phyloP scores from a whole-genome alignment of 768 basidiomycete species.

The Lactarius trivialis region DNA sequence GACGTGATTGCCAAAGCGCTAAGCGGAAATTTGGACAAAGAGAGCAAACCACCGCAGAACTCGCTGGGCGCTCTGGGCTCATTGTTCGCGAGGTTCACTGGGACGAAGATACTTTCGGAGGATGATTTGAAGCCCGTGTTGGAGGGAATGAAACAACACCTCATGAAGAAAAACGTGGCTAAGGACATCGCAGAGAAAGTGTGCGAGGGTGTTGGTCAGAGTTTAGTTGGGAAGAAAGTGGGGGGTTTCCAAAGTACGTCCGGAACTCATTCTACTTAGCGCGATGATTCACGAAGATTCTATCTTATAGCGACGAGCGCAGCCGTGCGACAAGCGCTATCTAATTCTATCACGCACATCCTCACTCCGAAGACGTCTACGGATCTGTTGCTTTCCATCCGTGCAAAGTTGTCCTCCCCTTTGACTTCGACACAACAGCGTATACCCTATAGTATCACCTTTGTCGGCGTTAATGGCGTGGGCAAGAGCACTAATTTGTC shows the following conservation, averaged over 20 bases:
- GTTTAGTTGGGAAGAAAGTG: conserved; percentile 84
- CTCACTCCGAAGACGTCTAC: conserved; percentile 96
- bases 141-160: conserved; percentile 92
- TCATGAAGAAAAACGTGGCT: conserved; percentile 99
- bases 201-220: conserved; percentile 89
- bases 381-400: conserved; percentile 90
- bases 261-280: not conserved
- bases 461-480: conserved; percentile 98
- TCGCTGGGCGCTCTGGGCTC: conserved; percentile 64
- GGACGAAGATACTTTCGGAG: conserved; percentile 74
- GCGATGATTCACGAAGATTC: conserved; percentile 6
- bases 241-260: conserved; percentile 81
- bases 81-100: conserved; percentile 80
- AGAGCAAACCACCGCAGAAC: conserved; percentile 31
- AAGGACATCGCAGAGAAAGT: conserved; percentile 92
- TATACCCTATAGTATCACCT: conserved; percentile 87
- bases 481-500: conserved; percentile 97
- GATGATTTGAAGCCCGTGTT: conserved; percentile 83
- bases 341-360: conserved; percentile 83
- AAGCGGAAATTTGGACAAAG: conserved; percentile 34
- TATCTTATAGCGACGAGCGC: conserved; percentile 61
- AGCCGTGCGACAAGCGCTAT: conserved; percentile 77
- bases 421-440: conserved; percentile 70
- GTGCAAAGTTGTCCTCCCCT: conserved; percentile 74
- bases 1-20: conserved; percentile 58